These are phyloP conservation scores for Fonsecaea monophora DNA, from an alignment of 2,329 filamentous ascomycete genomes.

Conservation along the genomic window DNA sequence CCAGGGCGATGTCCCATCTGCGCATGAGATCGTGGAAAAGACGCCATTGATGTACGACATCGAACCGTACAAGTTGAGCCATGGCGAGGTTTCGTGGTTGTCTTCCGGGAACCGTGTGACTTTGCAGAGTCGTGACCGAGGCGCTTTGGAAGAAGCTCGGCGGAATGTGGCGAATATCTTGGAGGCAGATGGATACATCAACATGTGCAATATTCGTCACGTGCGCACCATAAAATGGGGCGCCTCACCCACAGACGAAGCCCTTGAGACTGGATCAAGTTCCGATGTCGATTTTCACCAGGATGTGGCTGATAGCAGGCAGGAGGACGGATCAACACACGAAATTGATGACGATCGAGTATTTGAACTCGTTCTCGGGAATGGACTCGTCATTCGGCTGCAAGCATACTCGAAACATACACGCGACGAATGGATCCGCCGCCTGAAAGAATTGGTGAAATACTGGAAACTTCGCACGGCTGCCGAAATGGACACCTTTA, in stretches of 20 bases:
- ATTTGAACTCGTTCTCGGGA: slow-evolving; percentile 68
- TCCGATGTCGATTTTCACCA: slow-evolving; percentile 64
- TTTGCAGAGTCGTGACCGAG: slow-evolving; percentile 60
- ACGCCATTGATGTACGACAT: slow-evolving; percentile 68
- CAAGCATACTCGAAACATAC: slow-evolving; percentile 65
- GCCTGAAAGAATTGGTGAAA: slow-evolving; percentile 61
- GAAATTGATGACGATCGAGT: slow-evolving; percentile 64
- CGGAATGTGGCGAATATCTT: slow-evolving; percentile 65
- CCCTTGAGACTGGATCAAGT: slow-evolving; percentile 59
- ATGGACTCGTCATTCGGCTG: slow-evolving; percentile 66
- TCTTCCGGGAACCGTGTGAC: slow-evolving; percentile 54
- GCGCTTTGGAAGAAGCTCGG: slow-evolving; percentile 65
- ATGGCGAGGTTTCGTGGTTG: slow-evolving; percentile 65
- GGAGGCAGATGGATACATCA: slow-evolving; percentile 68
- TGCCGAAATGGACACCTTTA: slow-evolving; percentile 64
- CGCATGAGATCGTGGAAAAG: slow-evolving; percentile 61
- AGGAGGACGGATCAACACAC: slow-evolving; percentile 61
- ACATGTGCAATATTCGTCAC: slow-evolving; percentile 63
- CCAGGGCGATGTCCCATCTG: slow-evolving; percentile 58
- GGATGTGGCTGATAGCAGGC: slow-evolving; percentile 53
- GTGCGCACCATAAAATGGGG: slow-evolving; percentile 63
- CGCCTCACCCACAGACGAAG: slow-evolving; percentile 60
- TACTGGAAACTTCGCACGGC: slow-evolving; percentile 68
- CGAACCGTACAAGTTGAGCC: slow-evolving; percentile 64
- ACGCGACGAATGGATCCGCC: slow-evolving; percentile 67